These are phyloP conservation scores for Trypanosoma scelopori DNA, from an alignment of 208 protist species.

Conservation along the genomic window DNA sequence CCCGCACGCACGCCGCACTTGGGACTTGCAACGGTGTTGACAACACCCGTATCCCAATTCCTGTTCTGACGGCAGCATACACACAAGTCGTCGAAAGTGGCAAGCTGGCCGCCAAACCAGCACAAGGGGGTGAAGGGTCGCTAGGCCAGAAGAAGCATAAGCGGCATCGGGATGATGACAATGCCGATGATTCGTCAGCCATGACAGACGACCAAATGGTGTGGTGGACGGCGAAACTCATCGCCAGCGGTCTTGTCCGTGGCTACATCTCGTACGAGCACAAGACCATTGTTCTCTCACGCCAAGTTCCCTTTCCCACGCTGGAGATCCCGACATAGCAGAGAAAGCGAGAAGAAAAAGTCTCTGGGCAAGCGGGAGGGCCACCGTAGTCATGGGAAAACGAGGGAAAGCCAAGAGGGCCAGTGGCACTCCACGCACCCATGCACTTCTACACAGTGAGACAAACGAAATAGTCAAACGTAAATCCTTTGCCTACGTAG, in stretches of 20 bases:
- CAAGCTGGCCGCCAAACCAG: neutral
- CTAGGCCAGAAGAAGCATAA: conserved; percentile 8
- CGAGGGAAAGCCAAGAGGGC: too few species aligned
- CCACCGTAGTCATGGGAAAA: too few species aligned
- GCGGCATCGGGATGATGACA: conserved; percentile 17
- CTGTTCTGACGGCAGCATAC: conserved; percentile 54
- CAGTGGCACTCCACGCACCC: too few species aligned
- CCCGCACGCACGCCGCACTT: conserved; percentile 59
- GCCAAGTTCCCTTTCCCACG: conserved; percentile 64
- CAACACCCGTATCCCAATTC: conserved; percentile 71
- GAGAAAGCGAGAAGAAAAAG: conserved; percentile 13
- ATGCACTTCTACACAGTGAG: too few species aligned
- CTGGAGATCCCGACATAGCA: conserved; percentile 8
- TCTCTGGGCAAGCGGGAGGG: too few species aligned
- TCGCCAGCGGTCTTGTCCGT: conserved; percentile 60
- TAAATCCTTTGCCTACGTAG: too few species aligned
- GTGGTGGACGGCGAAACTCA: conserved; percentile 69
- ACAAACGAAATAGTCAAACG: too few species aligned
- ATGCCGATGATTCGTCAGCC: conserved; percentile 5
- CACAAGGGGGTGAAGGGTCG: neutral
- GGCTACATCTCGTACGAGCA: conserved; percentile 86
- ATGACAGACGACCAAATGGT: conserved; percentile 72
- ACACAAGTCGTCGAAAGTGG: conserved; percentile 30
- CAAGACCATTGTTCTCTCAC: conserved; percentile 77
- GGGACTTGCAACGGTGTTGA: conserved; percentile 40